Percentiles rank a stretch among this genome's conserved stretches.
These are phyloP conservation scores for Babesia gibsoni DNA, from an alignment of 169 alveolate species.

Conservation along the genomic window DNA sequence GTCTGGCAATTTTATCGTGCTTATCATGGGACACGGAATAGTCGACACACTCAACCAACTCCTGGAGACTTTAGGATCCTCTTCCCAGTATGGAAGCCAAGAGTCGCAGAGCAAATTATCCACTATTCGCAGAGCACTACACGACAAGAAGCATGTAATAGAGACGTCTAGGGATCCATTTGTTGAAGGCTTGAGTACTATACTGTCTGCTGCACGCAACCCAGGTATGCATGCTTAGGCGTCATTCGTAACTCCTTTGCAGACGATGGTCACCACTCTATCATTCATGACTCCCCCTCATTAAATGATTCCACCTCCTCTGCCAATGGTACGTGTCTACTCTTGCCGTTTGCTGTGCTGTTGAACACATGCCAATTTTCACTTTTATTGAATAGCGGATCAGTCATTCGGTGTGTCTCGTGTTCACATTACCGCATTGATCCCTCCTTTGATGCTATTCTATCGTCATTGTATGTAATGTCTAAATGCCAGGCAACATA, in stretches of 20 bases:
- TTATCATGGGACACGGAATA: constrained; percentile 22
- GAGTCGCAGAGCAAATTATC: constrained; percentile 1
- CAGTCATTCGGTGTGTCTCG: too few species aligned
- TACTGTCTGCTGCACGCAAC: constrained; percentile 18
- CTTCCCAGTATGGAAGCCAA: background rate
- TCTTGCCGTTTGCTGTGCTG: background rate
- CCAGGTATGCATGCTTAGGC: constrained; percentile 5
- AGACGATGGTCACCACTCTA: background rate
- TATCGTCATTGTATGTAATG: too few species aligned
- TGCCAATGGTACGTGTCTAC: background rate
- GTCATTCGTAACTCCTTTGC: background rate
- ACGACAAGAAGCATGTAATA: constrained; percentile 13
- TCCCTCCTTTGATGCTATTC: too few species aligned
- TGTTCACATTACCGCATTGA: too few species aligned
- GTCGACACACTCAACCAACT: constrained; percentile 36
- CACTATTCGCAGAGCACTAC: background rate
- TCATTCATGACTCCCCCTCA: background rate
- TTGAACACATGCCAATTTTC: too few species aligned
- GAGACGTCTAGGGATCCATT: constrained; percentile 34
- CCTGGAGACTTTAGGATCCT: constrained; percentile 29
- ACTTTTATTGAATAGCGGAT: too few species aligned
- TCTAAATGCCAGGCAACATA: too few species aligned
- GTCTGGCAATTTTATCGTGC: background rate
- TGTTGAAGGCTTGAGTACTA: constrained; percentile 26
- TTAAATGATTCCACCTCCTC: background rate